These are phyloP conservation scores for Neurospora hispaniola DNA, from an alignment of 495 filamentous ascomycete species.

Conservation along the genomic window DNA sequence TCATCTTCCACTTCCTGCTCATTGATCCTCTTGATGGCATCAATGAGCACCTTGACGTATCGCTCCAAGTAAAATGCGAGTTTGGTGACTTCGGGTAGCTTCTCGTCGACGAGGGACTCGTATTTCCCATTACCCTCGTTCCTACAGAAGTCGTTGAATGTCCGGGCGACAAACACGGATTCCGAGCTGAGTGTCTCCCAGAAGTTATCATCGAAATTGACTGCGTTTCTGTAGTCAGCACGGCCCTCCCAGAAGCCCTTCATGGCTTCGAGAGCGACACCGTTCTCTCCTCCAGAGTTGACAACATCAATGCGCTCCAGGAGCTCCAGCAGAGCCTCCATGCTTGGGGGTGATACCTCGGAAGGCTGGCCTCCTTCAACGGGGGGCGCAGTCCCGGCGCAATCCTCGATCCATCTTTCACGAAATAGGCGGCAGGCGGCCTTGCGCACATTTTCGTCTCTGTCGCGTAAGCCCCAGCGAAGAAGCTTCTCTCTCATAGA, in stretches of 20 bases:
- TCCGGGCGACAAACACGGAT: conserved; percentile 75
- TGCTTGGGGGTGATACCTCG: conserved; percentile 49
- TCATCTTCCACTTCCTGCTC: conserved; percentile 41
- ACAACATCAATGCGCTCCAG: conserved; percentile 89
- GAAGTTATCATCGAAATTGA: conserved; percentile 74
- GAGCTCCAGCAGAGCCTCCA: conserved; percentile 74
- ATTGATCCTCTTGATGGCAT: conserved; percentile 49
- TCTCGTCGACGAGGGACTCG: conserved; percentile 69
- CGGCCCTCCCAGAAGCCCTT: conserved; percentile 90
- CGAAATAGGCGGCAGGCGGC: conserved; percentile 83
- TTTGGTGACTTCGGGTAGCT: conserved; percentile 88
- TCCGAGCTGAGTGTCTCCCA: conserved; percentile 83
- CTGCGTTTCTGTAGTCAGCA: conserved; percentile 74
- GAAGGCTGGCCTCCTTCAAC: conserved; percentile 35
- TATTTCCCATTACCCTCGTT: conserved; percentile 57
- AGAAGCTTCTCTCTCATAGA: conserved; percentile 93
- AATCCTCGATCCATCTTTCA: conserved; percentile 93
- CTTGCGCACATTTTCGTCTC: conserved; percentile 89
- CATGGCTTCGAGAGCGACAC: conserved; percentile 87
- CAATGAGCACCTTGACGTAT: conserved; percentile 65
- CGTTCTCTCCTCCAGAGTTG: conserved; percentile 80
- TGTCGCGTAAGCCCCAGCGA: conserved; percentile 87
- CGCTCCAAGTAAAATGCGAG: conserved; percentile 73
- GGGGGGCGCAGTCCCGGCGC: conserved; percentile 51
- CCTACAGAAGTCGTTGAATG: conserved; percentile 87